Conservation (phyloP, 495 filamentous ascomycete species). For the Amphirosellinia nigrospora region DNA sequence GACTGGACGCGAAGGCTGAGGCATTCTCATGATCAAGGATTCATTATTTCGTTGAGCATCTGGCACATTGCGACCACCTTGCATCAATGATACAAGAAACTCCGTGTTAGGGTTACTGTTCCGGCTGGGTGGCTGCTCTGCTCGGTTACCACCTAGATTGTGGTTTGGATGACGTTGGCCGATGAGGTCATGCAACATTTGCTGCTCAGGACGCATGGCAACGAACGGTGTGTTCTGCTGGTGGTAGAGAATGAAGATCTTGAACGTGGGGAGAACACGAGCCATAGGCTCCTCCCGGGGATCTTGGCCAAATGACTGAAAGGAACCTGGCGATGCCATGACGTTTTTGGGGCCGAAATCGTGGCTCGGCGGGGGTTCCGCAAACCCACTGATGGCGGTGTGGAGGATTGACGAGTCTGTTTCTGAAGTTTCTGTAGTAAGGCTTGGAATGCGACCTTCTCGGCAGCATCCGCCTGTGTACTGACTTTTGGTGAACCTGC, state of each 20-base stretch:
- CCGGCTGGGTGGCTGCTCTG: slow-evolving; percentile 44
- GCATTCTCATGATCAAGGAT: slow-evolving; percentile 45
- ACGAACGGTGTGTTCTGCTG: slow-evolving; percentile 47
- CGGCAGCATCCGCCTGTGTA: slow-evolving; percentile 61
- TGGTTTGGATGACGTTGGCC: slow-evolving; percentile 56
- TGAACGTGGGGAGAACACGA: slow-evolving; percentile 45
- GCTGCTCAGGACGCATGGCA: slow-evolving; percentile 54
- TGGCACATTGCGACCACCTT: slow-evolving; percentile 48
- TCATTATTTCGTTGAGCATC: slow-evolving; percentile 53
- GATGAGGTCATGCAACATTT: slow-evolving; percentile 58
- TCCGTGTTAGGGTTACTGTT: slow-evolving; percentile 57
- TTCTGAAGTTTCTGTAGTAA: slow-evolving; percentile 81
- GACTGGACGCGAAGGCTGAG: slow-evolving; percentile 44
- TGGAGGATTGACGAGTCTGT: slow-evolving; percentile 37
- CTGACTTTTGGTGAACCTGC: slow-evolving; percentile 33
- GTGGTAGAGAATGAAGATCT: slow-evolving; percentile 53
- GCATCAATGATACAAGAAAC: slow-evolving; percentile 63
- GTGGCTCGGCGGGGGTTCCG: slow-evolving; percentile 41
- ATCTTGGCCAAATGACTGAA: slow-evolving; percentile 51
- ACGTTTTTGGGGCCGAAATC: slow-evolving; percentile 38
- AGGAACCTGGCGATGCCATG: slow-evolving; percentile 49
- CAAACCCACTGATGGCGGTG: slow-evolving; percentile 33
- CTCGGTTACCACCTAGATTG: slow-evolving; percentile 37
- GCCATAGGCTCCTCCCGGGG: slow-evolving; percentile 46
- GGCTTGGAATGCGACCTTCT: slow-evolving; percentile 88